phyloP scores from a whole-genome alignment of 2,329 filamentous ascomycete genomes.

The Saccharata proteae region DNA sequence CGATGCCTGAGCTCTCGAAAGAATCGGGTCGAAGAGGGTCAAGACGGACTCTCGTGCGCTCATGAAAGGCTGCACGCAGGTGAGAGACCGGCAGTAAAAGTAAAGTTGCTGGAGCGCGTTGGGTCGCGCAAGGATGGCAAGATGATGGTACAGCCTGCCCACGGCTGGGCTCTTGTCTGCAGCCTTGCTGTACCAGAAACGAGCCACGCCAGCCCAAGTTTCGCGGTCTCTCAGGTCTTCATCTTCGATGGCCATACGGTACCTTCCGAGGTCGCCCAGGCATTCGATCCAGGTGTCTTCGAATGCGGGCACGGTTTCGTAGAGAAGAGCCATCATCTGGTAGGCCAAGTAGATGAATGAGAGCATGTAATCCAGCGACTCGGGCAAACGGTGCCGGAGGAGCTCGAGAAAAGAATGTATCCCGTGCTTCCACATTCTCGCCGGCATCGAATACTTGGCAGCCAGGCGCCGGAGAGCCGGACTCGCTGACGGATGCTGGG shows the following conservation, averaged over 20 bases:
- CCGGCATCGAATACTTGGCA: conserved; percentile 80
- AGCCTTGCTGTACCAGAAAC: conserved; percentile 75
- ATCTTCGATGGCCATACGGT: conserved; percentile 86
- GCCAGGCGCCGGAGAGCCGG: conserved; percentile 56
- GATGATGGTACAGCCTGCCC: conserved; percentile 75
- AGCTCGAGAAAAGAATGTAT: conserved; percentile 79
- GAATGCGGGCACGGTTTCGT: conserved; percentile 74
- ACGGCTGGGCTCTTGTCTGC: conserved; percentile 63
- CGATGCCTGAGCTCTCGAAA: conserved; percentile 23
- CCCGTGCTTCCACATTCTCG: conserved; percentile 85
- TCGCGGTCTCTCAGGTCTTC: conserved; percentile 63
- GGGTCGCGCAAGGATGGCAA: conserved; percentile 65
- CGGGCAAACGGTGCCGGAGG: conserved; percentile 52
- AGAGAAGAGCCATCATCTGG: conserved; percentile 75
- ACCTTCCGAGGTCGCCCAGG: conserved; percentile 72
- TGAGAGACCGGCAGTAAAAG: conserved; percentile 60
- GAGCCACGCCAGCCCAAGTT: conserved; percentile 67
- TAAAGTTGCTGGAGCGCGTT: conserved; percentile 60
- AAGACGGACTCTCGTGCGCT: conserved; percentile 59
- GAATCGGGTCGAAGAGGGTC: conserved; percentile 49
- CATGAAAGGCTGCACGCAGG: conserved; percentile 52
- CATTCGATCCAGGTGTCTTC: conserved; percentile 91
- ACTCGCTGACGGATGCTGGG: conserved; percentile 70
- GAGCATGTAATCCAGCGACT: conserved; percentile 77
- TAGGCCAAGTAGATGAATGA: conserved; percentile 84